These are phyloP conservation scores for Globisporangium recalcitrans DNA, from an alignment of 352 stramenopile genomes.

Conservation along the genomic window DNA sequence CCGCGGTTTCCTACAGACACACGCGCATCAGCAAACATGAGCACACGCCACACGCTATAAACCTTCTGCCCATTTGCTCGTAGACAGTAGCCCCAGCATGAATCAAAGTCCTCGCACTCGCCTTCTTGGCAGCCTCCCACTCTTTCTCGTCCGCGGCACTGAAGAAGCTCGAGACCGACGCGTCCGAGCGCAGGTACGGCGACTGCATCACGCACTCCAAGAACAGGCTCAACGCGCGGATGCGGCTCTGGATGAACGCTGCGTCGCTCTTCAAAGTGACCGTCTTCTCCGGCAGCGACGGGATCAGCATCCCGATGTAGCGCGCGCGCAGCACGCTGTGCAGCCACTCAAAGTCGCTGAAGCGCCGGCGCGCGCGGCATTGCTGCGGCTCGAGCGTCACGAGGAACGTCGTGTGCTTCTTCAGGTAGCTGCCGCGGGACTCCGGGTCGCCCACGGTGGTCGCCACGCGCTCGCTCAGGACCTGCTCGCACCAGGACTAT, in stretches of 20 bases:
- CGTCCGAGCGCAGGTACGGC: constrained; percentile 54
- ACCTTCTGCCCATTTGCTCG: not conserved
- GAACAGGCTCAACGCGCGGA: constrained; percentile 54
- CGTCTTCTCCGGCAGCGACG: constrained; percentile 65
- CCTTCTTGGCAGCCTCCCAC: constrained; percentile 56
- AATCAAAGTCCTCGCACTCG: constrained; percentile 6
- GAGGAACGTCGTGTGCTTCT: constrained; percentile 71
- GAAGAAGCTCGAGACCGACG: constrained; percentile 49
- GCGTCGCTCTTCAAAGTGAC: constrained; percentile 42
- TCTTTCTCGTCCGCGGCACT: constrained; percentile 36
- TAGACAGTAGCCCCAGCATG: not conserved
- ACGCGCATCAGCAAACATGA: not conserved
- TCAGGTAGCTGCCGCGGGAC: constrained; percentile 52
- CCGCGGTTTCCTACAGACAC: constrained; percentile 19
- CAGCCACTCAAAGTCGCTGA: constrained; percentile 77
- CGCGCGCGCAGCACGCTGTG: constrained; percentile 47
- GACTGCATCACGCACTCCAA: constrained; percentile 49
- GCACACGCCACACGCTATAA: constrained; percentile 10
- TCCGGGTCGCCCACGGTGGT: constrained; percentile 45
- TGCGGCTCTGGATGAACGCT: constrained; percentile 52
- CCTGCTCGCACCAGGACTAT: constrained; percentile 13
- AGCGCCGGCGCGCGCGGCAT: constrained; percentile 44
- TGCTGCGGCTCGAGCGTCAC: constrained; percentile 31
- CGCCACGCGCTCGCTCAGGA: constrained; percentile 1
- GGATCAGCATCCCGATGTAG: constrained; percentile 62